Evolutionary conservation across 2,329 filamentous ascomycete species (phyloP).

Genomic region (Elsinoe perseae): DNA sequence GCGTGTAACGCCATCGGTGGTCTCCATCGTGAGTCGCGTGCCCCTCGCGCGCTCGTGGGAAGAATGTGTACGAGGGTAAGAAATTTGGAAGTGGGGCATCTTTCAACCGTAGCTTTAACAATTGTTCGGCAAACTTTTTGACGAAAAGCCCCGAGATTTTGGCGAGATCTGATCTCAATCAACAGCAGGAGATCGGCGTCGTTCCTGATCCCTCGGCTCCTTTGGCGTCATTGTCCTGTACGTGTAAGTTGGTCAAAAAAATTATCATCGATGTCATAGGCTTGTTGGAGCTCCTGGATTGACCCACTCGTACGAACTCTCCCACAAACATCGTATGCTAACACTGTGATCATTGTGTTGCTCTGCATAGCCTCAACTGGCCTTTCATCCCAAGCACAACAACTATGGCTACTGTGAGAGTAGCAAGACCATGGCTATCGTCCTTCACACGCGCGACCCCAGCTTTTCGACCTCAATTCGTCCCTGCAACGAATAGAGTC

Average conservation of each 20-base stretch:
- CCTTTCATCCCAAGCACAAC: no score
- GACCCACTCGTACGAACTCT: neutral
- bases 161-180: neutral
- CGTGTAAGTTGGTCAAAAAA: neutral
- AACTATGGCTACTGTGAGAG: neutral
- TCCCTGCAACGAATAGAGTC: neutral
- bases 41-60: no score
- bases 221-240: neutral
- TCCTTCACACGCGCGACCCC: slow-evolving; percentile 20
- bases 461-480: neutral
- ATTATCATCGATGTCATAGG: slow-evolving; percentile 4
- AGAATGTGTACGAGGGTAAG: neutral
- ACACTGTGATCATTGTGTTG: no score
- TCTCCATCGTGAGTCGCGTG: neutral
- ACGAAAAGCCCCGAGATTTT: slow-evolving; percentile 1
- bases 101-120: neutral
- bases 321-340: no score
- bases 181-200: neutral
- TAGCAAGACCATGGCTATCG: slow-evolving; percentile 21
- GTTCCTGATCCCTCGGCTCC: neutral
- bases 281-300: neutral
- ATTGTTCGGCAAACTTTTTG: neutral
- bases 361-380: no score
- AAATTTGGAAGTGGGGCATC: neutral
- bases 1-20: slow-evolving; percentile 14